Conservation (phyloP, 1,284 basidiomycete genomes). For the Lentinus polychrous region DNA sequence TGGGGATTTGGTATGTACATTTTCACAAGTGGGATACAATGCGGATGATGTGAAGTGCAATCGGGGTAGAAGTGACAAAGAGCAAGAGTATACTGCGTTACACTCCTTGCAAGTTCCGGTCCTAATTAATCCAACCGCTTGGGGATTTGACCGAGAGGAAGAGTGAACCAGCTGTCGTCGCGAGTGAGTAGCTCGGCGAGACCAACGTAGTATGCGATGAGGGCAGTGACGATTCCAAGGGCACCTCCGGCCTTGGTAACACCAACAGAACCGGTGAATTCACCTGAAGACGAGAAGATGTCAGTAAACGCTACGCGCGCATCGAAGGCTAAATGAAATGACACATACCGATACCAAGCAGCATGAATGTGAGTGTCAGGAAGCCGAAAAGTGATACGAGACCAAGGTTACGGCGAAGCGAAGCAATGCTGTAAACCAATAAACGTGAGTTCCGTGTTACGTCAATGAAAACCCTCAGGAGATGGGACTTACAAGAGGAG, state of each 20-base stretch:
- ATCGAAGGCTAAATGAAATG: not conserved
- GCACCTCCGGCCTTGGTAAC: constrained; percentile 63
- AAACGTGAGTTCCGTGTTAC: no score
- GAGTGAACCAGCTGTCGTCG: constrained; percentile 41
- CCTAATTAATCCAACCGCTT: constrained; percentile 15
- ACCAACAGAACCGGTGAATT: constrained; percentile 13
- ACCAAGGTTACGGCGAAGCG: constrained; percentile 59
- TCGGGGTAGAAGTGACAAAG: no score
- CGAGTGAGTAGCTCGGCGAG: constrained; percentile 52
- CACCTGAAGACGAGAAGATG: constrained; percentile 10
- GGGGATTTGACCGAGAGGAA: constrained; percentile 42
- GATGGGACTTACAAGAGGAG: constrained; percentile 43
- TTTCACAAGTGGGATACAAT: no score
- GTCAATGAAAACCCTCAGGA: not conserved
- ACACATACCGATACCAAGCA: constrained; percentile 44
- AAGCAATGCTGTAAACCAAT: constrained; percentile 41
- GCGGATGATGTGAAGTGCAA: no score
- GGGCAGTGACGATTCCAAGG: constrained; percentile 62
- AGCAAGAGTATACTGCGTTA: no score
- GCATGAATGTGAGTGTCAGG: constrained; percentile 58
- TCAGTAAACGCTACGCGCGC: constrained; percentile 16
- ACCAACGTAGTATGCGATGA: constrained; percentile 64
- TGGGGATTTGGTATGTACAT: no score
- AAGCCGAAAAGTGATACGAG: constrained; percentile 68
- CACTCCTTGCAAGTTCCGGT: not conserved